These are phyloP conservation scores for Juncus effusus DNA, from an alignment of 176 grass and related monocot species.

Conservation along the genomic window DNA sequence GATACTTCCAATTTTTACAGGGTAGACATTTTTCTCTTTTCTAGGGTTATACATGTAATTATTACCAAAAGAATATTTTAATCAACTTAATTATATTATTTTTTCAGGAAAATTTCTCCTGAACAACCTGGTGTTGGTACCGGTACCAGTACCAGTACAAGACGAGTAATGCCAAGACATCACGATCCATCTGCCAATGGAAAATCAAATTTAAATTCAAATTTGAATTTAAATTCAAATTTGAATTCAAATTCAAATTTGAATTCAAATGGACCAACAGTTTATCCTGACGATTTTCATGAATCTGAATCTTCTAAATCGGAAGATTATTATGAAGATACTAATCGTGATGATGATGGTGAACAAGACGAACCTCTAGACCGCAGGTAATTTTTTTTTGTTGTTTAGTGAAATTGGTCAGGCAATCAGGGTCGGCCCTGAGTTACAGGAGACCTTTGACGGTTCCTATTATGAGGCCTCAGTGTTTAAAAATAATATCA, in stretches of 20 bases:
- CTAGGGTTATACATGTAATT: no score
- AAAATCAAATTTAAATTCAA: slow-evolving; percentile 22
- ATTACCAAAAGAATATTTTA: no score
- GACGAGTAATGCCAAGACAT: slow-evolving; percentile 51
- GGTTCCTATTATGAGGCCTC: no score
- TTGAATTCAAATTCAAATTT: no score
- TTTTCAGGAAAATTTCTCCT: slow-evolving; percentile 57
- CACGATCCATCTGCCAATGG: slow-evolving; percentile 64
- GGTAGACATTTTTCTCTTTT: no score
- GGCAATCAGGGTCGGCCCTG: no score
- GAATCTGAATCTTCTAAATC: slow-evolving; percentile 53
- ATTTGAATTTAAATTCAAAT: slow-evolving; percentile 32
- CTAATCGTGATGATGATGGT: slow-evolving; percentile 32
- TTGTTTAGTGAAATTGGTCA: no score
- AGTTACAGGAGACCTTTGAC: no score
- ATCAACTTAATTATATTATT: slow-evolving; percentile 11
- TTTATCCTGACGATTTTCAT: slow-evolving; percentile 39
- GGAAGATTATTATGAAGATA: slow-evolving; percentile 63
- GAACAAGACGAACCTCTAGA: slow-evolving; percentile 58
- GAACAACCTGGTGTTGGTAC: slow-evolving; percentile 38
- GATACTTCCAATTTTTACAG: no score
- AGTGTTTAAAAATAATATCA: no score
- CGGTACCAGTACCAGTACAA: slow-evolving; percentile 23
- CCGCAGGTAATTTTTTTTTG: slow-evolving; percentile 43
- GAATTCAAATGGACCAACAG: slow-evolving; percentile 47